Evolutionary conservation across 352 stramenopile genomes (phyloP), one percentile per base, ranked within the genome.

Genomic region (Globisporangium paroecandrum): DNA sequence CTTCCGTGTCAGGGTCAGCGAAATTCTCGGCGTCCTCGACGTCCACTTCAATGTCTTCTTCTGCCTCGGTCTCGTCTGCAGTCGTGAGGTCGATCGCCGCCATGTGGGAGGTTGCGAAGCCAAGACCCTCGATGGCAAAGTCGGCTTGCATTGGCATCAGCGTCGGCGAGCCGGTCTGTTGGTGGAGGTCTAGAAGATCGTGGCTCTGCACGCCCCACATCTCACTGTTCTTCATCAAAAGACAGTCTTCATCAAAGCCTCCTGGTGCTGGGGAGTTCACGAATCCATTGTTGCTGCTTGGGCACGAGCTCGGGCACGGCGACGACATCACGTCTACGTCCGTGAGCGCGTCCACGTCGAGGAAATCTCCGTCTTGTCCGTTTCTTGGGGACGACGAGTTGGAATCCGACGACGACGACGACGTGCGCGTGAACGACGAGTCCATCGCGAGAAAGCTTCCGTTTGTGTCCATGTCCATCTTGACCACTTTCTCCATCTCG

Each of bases 401-500:
- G 58, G 70, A 68, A 18, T 38, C 6, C 29, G 65, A 41, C 7
- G 62, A 60, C 10, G 34, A 56, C 22, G 58, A 64, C 12, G 63
- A 18, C 59, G 34, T 60, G 24, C 57, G 66, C 22, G 47, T 29
- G 8, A 51, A 43, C 59, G 60, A 53, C 51, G 61, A 41, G 25
- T 71, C 56, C 25, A 49, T 53, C 65, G 13, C 60, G 27, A 49
- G 47, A 46, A 66, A 56, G 25, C 25, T 29, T 27, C 60, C 12
- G 22, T 65, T 68, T 49, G 69, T 61, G 29, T 75, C 65, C 27
- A 71, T 67, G 41, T 85, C 77, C 41, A 88, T 56, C 59, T 76
- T 75, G 58, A 81, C 77, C 51, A 81, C 74, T 51, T 83, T 80
- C 55, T 86, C 78, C 75, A 86, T 79, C 34, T 86, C 76, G 25